Conservation (phyloP, 805 yeast genomes). For the Metschnikowia hibisci region DNA sequence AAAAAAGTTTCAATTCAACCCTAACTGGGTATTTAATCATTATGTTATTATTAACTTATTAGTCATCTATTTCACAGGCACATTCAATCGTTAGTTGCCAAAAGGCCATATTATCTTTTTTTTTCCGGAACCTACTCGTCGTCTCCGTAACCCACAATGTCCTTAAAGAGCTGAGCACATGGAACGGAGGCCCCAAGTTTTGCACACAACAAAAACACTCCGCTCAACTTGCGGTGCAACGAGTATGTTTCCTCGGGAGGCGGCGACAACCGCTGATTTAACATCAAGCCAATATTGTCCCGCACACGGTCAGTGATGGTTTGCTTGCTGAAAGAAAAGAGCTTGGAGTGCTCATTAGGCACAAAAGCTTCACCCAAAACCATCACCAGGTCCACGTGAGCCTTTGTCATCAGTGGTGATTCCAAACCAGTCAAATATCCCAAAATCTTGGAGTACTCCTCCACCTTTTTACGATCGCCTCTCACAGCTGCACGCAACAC, state of each 20-base stretch:
- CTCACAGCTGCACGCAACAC: slow-evolving; percentile 72
- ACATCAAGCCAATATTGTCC: slow-evolving; percentile 82
- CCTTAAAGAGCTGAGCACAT: slow-evolving; percentile 69
- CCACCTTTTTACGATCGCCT: slow-evolving; percentile 61
- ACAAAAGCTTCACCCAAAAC: slow-evolving; percentile 92
- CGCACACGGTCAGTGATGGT: slow-evolving; percentile 93
- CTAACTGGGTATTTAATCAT: too few species aligned
- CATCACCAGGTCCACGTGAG: slow-evolving; percentile 87
- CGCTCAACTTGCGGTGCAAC: slow-evolving; percentile 92
- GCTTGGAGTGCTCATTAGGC: slow-evolving; percentile 44
- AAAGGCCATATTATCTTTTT: not conserved
- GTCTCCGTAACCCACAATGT: slow-evolving; percentile 56
- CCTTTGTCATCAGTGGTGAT: slow-evolving; percentile 79
- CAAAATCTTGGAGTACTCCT: slow-evolving; percentile 60
- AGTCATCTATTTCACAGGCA: not conserved
- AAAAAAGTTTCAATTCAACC: too few species aligned
- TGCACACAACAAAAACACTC: slow-evolving; percentile 88
- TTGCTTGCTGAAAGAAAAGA: slow-evolving; percentile 74
- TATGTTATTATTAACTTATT: not conserved
- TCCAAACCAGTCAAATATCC: slow-evolving; percentile 94
- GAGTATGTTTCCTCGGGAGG: slow-evolving; percentile 99
- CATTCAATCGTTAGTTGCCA: not conserved
- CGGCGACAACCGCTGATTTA: slow-evolving; percentile 86
- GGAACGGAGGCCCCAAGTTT: slow-evolving; percentile 79
- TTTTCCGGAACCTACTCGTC: slow-evolving; percentile 14